Percentiles rank a stretch among this genome's conserved stretches.
Conservation (phyloP, 805 yeast species). For the Saccharomycopsis oosterbeekiorum region DNA sequence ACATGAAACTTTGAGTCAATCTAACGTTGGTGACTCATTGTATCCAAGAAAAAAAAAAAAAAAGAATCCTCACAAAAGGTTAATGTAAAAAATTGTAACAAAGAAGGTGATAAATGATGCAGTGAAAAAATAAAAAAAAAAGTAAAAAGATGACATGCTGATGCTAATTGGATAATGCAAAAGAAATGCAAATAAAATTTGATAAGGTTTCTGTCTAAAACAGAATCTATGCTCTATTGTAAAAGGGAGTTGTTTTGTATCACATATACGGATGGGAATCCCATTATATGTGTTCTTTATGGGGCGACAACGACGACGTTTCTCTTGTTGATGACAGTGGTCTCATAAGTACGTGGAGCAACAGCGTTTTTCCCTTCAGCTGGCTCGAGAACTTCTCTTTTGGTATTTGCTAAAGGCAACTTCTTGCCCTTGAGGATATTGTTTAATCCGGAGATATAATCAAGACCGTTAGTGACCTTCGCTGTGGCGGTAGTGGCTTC, state of each 20-base stretch:
- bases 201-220: too few relatives aligned
- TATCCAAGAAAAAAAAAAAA: too few relatives aligned
- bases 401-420: background rate
- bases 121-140: too few relatives aligned
- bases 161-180: background rate
- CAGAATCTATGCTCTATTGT: too few relatives aligned
- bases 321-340: background rate
- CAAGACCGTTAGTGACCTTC: conserved; percentile 4
- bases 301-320: background rate
- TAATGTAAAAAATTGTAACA: too few relatives aligned
- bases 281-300: background rate
- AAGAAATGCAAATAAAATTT: too few relatives aligned
- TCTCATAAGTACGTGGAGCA: background rate
- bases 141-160: background rate
- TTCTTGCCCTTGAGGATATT: conserved; percentile 9
- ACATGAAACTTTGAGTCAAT: background rate
- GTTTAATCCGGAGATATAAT: conserved; percentile 13
- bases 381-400: background rate
- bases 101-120: too few relatives aligned
- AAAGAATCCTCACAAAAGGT: background rate
- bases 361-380: background rate
- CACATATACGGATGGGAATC: too few relatives aligned
- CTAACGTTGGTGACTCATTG: too few relatives aligned
- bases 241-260: too few relatives aligned
- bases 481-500: conserved; percentile 10